Evolutionary conservation across 805 yeast genomes (phyloP), one percentile per base, ranked within the genome.

Genomic region (Pichia scutulata): DNA sequence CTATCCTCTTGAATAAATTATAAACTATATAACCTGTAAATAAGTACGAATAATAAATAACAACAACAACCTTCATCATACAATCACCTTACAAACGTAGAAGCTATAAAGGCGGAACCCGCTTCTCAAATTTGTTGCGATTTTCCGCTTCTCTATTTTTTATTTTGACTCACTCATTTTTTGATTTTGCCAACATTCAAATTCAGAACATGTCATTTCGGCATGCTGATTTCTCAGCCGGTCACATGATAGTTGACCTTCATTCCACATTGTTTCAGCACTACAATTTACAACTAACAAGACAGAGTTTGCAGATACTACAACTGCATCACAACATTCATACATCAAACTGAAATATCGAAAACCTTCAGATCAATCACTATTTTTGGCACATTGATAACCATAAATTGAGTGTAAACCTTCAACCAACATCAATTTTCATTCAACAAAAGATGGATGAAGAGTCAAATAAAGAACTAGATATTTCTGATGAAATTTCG

Each of bases 1-100:
- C 52, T 67, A 67, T 48, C 56, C 65, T 7, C 43, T 67, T 39
- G 67, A 64, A 48, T 60, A 46, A 23, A 23, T 9, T 4, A 36
- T 14, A 8, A n/a, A 2, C n/a, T 26, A 37, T 30, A 39, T 39
- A 39, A 39, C 37, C 37, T 33, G 37, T 33, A 33, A 33, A 33
- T 33, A 33, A 33, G 13, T 33, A 12, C 37, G 26, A 25, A 25
- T 25, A 25, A 25, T 25, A 16, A 33, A 33, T 33, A 16, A 33
- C 8, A 16, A n/a, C 8, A 16, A 33, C n/a, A n/a, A n/a, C n/a
- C n/a, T 28, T 24, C 14, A 13, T 28, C 16, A 28, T 13, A 28
- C n/a, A 28, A 28, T 13, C 12, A 28, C 33, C n/a, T n/a, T n/a
- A n/a, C n/a, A n/a, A n/a, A n/a, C n/a, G n/a, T n/a, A n/a, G n/a